Percentiles rank a stretch among this genome's conserved stretches.
phyloP scores from a whole-genome alignment of 2,329 filamentous ascomycete genomes.

The Zelopaecilomyces penicillatus region DNA sequence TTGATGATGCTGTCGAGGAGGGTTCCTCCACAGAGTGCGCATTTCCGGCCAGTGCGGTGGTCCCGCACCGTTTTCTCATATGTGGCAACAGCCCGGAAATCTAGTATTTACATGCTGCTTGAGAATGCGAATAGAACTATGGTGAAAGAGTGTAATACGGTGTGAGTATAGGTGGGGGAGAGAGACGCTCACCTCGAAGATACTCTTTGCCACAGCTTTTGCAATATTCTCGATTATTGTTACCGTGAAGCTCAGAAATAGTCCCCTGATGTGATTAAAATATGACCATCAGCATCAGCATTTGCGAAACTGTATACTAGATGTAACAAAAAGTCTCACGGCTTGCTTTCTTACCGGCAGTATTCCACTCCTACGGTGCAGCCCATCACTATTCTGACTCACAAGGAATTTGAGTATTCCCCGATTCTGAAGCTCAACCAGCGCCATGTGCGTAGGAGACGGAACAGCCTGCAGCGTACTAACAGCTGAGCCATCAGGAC shows the following conservation, averaged over 20 bases:
- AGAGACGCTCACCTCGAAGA: constrained; percentile 26
- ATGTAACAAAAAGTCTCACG: rapidly evolving
- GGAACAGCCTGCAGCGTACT: constrained; percentile 36
- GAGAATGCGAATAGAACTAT: too few species aligned
- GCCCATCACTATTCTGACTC: constrained; percentile 30
- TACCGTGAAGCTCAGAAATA: constrained; percentile 40
- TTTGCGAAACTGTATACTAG: background rate
- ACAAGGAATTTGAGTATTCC: constrained; percentile 34
- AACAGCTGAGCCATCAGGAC: constrained; percentile 18
- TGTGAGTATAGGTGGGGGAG: too few species aligned
- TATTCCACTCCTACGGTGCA: constrained; percentile 38
- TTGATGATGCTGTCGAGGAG: constrained; percentile 38
- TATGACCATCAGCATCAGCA: background rate
- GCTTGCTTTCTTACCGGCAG: constrained; percentile 23
- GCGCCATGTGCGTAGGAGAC: constrained; percentile 37
- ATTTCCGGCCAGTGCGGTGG: constrained; percentile 39
- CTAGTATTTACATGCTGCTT: constrained; percentile 13
- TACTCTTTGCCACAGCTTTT: constrained; percentile 37
- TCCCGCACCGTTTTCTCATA: constrained; percentile 35
- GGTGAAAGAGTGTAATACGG: too few species aligned
- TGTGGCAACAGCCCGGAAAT: constrained; percentile 35
- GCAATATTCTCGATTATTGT: constrained; percentile 38
- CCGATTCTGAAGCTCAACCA: constrained; percentile 33
- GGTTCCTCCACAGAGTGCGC: constrained; percentile 27
- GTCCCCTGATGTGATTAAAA: constrained; percentile 19